Conservation (phyloP, 2,329 filamentous ascomycete species). For the Cladosporium velox region DNA sequence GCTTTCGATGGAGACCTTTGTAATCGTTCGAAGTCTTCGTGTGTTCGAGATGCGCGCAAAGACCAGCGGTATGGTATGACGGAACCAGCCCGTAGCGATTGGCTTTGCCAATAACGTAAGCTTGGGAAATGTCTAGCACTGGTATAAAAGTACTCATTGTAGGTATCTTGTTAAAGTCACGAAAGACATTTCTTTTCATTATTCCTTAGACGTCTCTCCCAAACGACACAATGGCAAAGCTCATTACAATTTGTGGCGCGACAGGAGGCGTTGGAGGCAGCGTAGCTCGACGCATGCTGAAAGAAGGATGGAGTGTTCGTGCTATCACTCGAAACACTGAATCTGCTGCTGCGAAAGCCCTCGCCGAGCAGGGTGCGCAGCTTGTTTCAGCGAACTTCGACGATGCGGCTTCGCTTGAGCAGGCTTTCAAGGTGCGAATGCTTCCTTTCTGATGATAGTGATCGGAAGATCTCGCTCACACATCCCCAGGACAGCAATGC, state of each 20-base stretch:
- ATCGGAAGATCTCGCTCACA: background rate
- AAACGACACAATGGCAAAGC: conserved; percentile 20
- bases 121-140: background rate
- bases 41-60: background rate
- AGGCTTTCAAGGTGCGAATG: conserved; percentile 22
- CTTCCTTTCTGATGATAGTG: too few species aligned
- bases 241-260: conserved; percentile 18
- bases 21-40: background rate
- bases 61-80: background rate
- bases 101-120: background rate
- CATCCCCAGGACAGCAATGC: conserved; percentile 21
- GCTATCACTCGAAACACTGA: conserved; percentile 31
- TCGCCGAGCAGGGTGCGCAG: conserved; percentile 26
- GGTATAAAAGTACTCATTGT: background rate
- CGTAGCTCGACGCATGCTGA: conserved; percentile 27
- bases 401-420: conserved; percentile 23
- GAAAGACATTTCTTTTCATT: too few species aligned
- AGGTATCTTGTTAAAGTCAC: background rate
- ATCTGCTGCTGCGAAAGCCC: conserved; percentile 28
- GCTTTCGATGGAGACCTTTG: background rate
- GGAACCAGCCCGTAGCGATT: background rate
- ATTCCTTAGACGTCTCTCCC: too few species aligned
- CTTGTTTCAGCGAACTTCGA: conserved; percentile 25
- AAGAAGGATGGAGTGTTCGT: conserved; percentile 30
- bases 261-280: conserved; percentile 28